Evolutionary conservation across 1,284 basidiomycete species (phyloP).

Genomic region (Ustilago hordei): DNA sequence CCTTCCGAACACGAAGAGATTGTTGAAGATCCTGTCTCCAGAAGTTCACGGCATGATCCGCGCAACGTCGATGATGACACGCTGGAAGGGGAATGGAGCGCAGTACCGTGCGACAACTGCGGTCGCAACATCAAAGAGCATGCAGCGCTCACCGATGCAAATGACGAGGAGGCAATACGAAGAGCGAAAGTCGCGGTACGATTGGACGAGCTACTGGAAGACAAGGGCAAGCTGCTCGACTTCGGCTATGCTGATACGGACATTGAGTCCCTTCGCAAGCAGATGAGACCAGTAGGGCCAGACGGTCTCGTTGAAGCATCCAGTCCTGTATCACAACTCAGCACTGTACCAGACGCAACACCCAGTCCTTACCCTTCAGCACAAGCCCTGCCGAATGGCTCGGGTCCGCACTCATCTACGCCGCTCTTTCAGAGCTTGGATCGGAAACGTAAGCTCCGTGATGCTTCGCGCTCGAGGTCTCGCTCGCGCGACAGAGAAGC

Average conservation of each 20-base stretch:
- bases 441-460: constrained; percentile 48
- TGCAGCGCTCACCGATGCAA: constrained; percentile 73
- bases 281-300: constrained; percentile 47
- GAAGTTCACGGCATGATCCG: constrained; percentile 25
- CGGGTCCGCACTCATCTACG: constrained; percentile 37
- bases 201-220: constrained; percentile 87
- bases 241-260: constrained; percentile 81
- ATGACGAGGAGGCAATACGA: constrained; percentile 71
- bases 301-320: constrained; percentile 44
- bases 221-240: constrained; percentile 79
- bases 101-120: constrained; percentile 72
- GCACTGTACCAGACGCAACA: constrained; percentile 44
- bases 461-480: constrained; percentile 38
- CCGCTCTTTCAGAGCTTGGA: constrained; percentile 45
- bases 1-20: constrained; percentile 41
- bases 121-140: constrained; percentile 79
- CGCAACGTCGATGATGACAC: constrained; percentile 29
- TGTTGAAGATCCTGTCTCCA: constrained; percentile 28
- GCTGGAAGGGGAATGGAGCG: constrained; percentile 26
- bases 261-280: constrained; percentile 77
- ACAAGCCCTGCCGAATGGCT: constrained; percentile 32
- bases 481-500: constrained; percentile 45
- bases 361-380: constrained; percentile 44
- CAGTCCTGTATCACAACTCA: constrained; percentile 48
- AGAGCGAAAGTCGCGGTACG: constrained; percentile 82